Percentiles rank a stretch among this genome's conserved stretches.
phyloP scores from a whole-genome alignment of 1,139 yeast species.

The Sugiyamaella pinicola region DNA sequence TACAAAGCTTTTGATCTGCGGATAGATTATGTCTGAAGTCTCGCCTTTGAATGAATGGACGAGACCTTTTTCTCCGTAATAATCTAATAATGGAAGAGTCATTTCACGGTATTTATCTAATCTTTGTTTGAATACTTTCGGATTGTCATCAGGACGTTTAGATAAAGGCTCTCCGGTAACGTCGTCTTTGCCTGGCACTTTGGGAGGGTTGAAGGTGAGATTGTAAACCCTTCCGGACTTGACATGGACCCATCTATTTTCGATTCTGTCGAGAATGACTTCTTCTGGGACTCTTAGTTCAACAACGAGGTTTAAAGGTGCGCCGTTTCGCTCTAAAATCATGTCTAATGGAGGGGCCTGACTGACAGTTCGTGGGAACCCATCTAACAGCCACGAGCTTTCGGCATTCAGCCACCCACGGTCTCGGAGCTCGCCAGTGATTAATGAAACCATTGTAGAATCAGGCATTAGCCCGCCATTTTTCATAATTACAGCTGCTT shows the following conservation, averaged over 20 bases:
- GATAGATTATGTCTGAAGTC: slow-evolving; percentile 81
- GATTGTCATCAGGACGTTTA: slow-evolving; percentile 80
- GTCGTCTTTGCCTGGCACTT: slow-evolving; percentile 77
- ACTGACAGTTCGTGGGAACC: slow-evolving; percentile 78
- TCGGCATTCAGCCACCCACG: slow-evolving; percentile 51
- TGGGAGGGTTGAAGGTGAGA: slow-evolving; percentile 86
- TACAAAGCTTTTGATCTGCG: slow-evolving; percentile 51
- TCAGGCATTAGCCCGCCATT: slow-evolving; percentile 78
- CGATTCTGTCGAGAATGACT: slow-evolving; percentile 77
- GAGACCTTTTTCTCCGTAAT: slow-evolving; percentile 56
- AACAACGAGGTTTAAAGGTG: slow-evolving; percentile 69
- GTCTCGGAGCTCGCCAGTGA: slow-evolving; percentile 52
- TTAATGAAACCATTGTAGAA: slow-evolving; percentile 59
- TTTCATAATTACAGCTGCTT: slow-evolving; percentile 59
- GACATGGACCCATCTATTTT: slow-evolving; percentile 80
- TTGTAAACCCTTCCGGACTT: slow-evolving; percentile 88
- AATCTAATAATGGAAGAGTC: slow-evolving; percentile 64
- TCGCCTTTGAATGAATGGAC: slow-evolving; percentile 67
- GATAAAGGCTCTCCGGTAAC: slow-evolving; percentile 82
- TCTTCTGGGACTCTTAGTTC: slow-evolving; percentile 81
- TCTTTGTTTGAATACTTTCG: slow-evolving; percentile 67
- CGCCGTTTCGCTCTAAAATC: slow-evolving; percentile 46
- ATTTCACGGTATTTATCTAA: slow-evolving; percentile 62
- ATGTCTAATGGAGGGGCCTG: slow-evolving; percentile 68
- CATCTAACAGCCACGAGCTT: slow-evolving; percentile 78